A percentile compares a stretch with the other conserved stretches of the same genome.
Evolutionary conservation across 2,329 filamentous ascomycete species (phyloP).

Genomic region (Pleoardoris graminearum): DNA sequence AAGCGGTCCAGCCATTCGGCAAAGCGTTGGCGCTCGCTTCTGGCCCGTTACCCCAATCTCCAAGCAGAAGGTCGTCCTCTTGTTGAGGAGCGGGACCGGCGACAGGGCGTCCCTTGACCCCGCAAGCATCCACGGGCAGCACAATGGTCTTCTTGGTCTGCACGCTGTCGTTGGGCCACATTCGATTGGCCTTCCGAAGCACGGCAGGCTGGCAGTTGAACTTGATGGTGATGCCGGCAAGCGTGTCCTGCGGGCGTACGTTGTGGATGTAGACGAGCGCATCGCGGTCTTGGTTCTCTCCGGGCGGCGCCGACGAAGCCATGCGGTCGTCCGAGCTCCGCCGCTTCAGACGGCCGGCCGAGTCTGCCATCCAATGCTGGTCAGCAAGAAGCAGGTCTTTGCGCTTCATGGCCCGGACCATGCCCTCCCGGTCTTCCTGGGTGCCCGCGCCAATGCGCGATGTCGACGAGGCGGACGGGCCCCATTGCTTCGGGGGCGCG

Average conservation of each 20-base stretch:
- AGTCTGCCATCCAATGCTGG: constrained; percentile 47
- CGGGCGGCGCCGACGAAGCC: constrained; percentile 53
- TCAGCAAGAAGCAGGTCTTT: constrained; percentile 52
- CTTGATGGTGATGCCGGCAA: constrained; percentile 86
- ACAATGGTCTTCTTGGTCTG: constrained; percentile 80
- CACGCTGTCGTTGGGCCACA: constrained; percentile 93
- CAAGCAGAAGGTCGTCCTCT: constrained; percentile 46
- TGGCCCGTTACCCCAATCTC: constrained; percentile 30
- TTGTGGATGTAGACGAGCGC: constrained; percentile 89
- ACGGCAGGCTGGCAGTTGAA: constrained; percentile 85
- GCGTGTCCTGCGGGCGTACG: constrained; percentile 79
- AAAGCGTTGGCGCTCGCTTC: constrained; percentile 26
- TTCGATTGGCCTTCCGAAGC: constrained; percentile 83
- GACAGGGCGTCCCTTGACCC: constrained; percentile 71
- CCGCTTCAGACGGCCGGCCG: constrained; percentile 60
- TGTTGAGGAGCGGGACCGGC: constrained; percentile 39
- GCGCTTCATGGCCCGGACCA: constrained; percentile 55
- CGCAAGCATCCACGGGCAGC: constrained; percentile 87
- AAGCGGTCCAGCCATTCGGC: constrained; percentile 45
- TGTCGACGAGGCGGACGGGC: constrained; percentile 44
- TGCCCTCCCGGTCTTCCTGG: constrained; percentile 51
- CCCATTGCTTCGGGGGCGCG: constrained; percentile 53
- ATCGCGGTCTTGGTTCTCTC: constrained; percentile 67
- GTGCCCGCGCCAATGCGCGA: constrained; percentile 50
- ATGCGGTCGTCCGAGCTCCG: constrained; percentile 67